Evolutionary conservation across 1,284 basidiomycete genomes (phyloP).

Genomic region (Naganishia albida): DNA sequence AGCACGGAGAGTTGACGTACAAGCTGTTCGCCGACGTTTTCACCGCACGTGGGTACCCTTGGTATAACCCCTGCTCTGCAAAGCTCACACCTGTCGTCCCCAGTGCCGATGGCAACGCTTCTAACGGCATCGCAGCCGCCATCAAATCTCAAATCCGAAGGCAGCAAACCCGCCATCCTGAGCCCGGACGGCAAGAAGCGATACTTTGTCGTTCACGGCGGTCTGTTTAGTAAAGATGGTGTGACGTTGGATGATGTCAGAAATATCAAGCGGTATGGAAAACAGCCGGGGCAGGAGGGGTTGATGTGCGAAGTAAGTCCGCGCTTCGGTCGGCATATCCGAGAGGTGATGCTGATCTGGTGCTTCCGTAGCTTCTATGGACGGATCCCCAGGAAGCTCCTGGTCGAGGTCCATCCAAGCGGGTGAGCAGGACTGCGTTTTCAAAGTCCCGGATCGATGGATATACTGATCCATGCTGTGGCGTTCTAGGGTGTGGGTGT

Average conservation of each 20-base stretch:
- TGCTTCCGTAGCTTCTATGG: slow-evolving; percentile 68
- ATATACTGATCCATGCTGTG: slow-evolving; percentile 53
- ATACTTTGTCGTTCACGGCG: slow-evolving; percentile 95
- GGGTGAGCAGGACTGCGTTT: slow-evolving; percentile 47
- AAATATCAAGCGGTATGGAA: slow-evolving; percentile 80
- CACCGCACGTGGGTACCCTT: slow-evolving; percentile 68
- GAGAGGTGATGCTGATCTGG: background rate
- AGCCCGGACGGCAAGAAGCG: slow-evolving; percentile 81
- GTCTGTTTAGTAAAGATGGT: slow-evolving; percentile 90
- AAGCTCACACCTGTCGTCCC: background rate
- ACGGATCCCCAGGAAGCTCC: slow-evolving; percentile 88
- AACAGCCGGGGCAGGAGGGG: slow-evolving; percentile 91
- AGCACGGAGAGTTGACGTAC: slow-evolving; percentile 85
- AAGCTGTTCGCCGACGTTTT: slow-evolving; percentile 91
- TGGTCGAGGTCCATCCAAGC: slow-evolving; percentile 95
- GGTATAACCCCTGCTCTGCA: background rate
- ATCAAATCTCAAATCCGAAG: slow-evolving; percentile 54
- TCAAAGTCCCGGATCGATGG: background rate
- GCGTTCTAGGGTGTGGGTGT: slow-evolving; percentile 81
- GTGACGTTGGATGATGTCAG: slow-evolving; percentile 90
- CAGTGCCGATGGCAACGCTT: slow-evolving; percentile 88
- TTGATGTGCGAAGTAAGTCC: slow-evolving; percentile 72
- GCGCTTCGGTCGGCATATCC: background rate
- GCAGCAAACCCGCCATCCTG: slow-evolving; percentile 62
- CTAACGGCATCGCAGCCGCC: slow-evolving; percentile 70